Evolutionary conservation across 2,329 filamentous ascomycete species (phyloP), one percentile per base, ranked within the genome.

Genomic region (Diplodia corticola): DNA sequence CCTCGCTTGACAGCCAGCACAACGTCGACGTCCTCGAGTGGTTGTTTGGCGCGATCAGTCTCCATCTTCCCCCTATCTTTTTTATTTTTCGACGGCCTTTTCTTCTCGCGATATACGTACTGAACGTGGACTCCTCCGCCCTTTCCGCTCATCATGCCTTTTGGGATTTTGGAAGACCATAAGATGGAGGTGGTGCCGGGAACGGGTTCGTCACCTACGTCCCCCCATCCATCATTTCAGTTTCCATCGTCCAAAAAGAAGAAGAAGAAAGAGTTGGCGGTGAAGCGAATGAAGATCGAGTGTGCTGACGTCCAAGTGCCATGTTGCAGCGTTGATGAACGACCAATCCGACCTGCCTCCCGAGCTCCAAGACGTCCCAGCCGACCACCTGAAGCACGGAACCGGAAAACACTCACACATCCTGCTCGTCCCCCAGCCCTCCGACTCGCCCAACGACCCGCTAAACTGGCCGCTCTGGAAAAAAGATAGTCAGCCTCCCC

Each of bases 381-480:
- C 75, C 48, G 78, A 80, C 24, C 71, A 69, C 33, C 68, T 75
- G 40, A 75, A 75, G 66, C 73, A 75, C 55, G 74, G 72, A n/a
- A 73, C 68, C 5, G 74, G 74, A 2, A 72, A 71, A 33, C 70
- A 70, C 61, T 69, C 69, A 26, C 73, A 75, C 44, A 67, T 74
- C 26, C 46, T 73, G 15, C 69, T 74, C 3, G 70, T 79, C 1
- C 79, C 82, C n/a, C 82, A 84, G 70, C 82, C 82, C 5, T 79
- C 77, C 20, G 78, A 81, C 68, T 81, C 78, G 51, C 82, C 81
- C 0, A 84, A 84, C 65, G 82, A 84, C 67, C 82, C 82, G 2
- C 69, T 83, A 9, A 83, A 83, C 64, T 96, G 92, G 92, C 90
- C 92, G 33, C 77, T 94, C 68, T 93, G 91, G 90, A 87, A 86